phyloP scores from a whole-genome alignment of 176 grass and related monocot species.

The Hsuehochloa calcarea region DNA sequence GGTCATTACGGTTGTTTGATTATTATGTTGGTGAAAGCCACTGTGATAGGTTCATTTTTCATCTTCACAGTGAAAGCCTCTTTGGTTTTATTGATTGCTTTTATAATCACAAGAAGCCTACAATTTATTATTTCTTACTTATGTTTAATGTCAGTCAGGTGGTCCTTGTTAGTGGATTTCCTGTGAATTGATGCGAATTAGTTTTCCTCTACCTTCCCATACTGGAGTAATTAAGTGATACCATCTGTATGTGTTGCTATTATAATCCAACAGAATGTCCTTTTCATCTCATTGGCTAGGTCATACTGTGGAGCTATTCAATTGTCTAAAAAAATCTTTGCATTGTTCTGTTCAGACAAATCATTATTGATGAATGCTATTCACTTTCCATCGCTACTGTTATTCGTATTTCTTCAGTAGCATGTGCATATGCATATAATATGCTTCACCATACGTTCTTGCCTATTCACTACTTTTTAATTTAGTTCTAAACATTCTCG shows the following conservation, averaged over 20 bases:
- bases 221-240: slow-evolving; percentile 3
- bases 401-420: too few species aligned
- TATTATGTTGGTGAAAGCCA: background rate
- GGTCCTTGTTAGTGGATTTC: slow-evolving; percentile 13
- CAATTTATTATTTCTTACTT: background rate
- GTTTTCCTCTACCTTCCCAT: background rate
- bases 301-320: background rate
- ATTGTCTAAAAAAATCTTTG: too few species aligned
- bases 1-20: background rate
- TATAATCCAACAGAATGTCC: background rate
- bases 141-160: background rate
- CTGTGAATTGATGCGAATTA: background rate
- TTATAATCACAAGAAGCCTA: background rate
- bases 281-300: slow-evolving; percentile 6
- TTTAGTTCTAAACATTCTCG: background rate
- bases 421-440: background rate
- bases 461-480: too few species aligned
- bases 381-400: too few species aligned
- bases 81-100: slow-evolving; percentile 17
- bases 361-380: too few species aligned
- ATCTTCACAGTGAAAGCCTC: background rate
- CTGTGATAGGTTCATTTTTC: background rate
- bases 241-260: background rate
- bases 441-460: background rate
- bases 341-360: too few species aligned